Base-by-base conservation (phyloP, 2,329 filamentous ascomycete species). In the Tolypocladium ophioglossoides region DNA sequence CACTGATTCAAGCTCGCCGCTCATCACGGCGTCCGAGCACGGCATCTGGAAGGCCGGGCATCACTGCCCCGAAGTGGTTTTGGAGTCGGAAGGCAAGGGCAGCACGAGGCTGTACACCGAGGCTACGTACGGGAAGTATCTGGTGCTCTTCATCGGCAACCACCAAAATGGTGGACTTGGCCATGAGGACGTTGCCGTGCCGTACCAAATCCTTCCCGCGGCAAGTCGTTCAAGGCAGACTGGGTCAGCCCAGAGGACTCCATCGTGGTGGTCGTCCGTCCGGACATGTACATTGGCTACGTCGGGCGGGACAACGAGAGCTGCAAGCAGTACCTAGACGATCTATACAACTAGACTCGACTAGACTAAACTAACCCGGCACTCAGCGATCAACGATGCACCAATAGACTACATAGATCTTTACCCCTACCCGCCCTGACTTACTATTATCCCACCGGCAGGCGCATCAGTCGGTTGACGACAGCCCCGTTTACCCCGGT, bases 201-300 rank as follows among this genome's bases (percentile, higher is more conserved):
- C 46, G 5, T 55, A 48, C 38, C 35, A 24, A 14, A 56, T 55
- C 27, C 35, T 14, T 3, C 41, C 52, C 16, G 46, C 32, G 38
- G 24, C 8, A 54, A 55, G 20, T 50, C 54, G 1, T 73, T 67
- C 54, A 61, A 50, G 4, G 68, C 68, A 2, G 67, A 68, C 24
- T 65, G 66, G 61, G 62, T 66, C 32, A 52, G 52, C 2, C 35
- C 58, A 1, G 60, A 59, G 3, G 66, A 69, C 38, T 49, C 57
- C 4, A 67, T 64, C 41, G 57, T 61, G 4, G 67, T 72, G 3
- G 64, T 73, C 4, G 67, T 73, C 22, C 63, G 70, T 14, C 70
- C 70, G 16, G 70, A 73, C 55, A 70, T 72, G 70, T 73, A 73
- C 51, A 65, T 73, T 55, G 70, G 69, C 16, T 67, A 63, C 52